Evolutionary conservation across 2,329 filamentous ascomycete species (phyloP), one percentile per base, ranked within the genome.

Genomic region (Exophiala aquamarina): DNA sequence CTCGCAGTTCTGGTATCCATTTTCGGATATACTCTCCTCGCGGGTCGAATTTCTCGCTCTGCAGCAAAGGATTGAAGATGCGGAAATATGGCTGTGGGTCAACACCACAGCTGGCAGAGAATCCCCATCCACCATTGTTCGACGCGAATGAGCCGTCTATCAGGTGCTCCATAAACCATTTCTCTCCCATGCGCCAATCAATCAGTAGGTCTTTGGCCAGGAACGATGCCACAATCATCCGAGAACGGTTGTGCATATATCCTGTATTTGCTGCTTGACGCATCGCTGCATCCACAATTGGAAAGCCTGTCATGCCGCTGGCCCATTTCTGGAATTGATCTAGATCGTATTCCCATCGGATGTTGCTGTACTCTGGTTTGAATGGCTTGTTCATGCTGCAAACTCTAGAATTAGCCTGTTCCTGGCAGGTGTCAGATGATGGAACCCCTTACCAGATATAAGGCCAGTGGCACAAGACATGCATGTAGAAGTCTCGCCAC

Each of bases 31-130:
- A 95, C 13, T 82, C 80, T 0, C 89, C 91, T 0, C 85, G 73
- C 0, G 78, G 72, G 62, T 95, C 90, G 59, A 94, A 95, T 67
- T 86, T 91, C 73, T 93, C 87, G 58, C 86, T 89, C 71, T 95
- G 90, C 14, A 88, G 69, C 35, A 89, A 64, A 0, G 90, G 90
- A 60, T 94, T 95, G 69, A 95, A 95, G 41, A 95, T 87, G 5
- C 89, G 78, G 55, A 95, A 95, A 63, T 94, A 95, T 0, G 90
- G 89, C 66, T 95, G 87, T 1, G 89, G 87, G 65, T 94, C 89
- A 5, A 90, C 87, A 1, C 88, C 86, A 0, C 83, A 84, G 14
- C 76, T 81, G 3, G 84, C 82, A 18, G 75, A 68, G 56, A 84
- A 84, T 0, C 81, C 83, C 82, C 82, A 86, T 0, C 82, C 82